Base-by-base conservation (phyloP, 75 land plant genomes). In the Adiantum capillusveneris region DNA sequence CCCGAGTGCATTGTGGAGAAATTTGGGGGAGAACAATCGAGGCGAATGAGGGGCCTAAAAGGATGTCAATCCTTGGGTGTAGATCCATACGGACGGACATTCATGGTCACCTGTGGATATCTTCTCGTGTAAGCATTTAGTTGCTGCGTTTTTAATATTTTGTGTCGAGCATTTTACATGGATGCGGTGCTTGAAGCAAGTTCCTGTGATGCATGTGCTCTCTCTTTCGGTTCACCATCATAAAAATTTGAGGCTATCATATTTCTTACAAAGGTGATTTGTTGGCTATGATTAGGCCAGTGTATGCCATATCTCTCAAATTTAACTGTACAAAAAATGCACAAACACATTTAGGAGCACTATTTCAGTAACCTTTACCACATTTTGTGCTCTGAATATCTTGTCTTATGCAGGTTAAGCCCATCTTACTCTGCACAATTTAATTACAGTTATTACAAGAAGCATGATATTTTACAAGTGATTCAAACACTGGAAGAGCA, bases 81-180 rank as follows among this genome's bases (percentile, higher is more conserved):
- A 11, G 98, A 90, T 76, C 78, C 80, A 42, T 65, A 78, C 65
- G 96, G 90, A 2, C 90, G 81, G 0, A 31, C 62, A 18, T 93
- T 62, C 52, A 70, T 77, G 64, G 56, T 70, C 57, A 68, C 76
- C 53, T 85, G 75, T 55, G 90, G 82, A 36, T 78, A 74, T 61
- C 74, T 93, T 26, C 65, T 93, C 57, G 84, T 85, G 98, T 93
- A 86, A 75, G 98, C 76, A 29, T 27, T 55, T 29, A 27, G 66
- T 56, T 25, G 19, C 7, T 9, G 22, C 28, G 24, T 29, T 5
- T 22, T 61, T 48, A 11, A 29, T 62, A 44, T 20, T 51, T 3
- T 5, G 37, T 34, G 9, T 3, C 3, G 3, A 9, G 37, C 37
- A 5, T 34, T 34, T 34, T 34, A 9, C 7, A 34, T 34, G 37